Base-by-base conservation (phyloP, 108 stramenopile species). In the Cyclotella cryptica region DNA sequence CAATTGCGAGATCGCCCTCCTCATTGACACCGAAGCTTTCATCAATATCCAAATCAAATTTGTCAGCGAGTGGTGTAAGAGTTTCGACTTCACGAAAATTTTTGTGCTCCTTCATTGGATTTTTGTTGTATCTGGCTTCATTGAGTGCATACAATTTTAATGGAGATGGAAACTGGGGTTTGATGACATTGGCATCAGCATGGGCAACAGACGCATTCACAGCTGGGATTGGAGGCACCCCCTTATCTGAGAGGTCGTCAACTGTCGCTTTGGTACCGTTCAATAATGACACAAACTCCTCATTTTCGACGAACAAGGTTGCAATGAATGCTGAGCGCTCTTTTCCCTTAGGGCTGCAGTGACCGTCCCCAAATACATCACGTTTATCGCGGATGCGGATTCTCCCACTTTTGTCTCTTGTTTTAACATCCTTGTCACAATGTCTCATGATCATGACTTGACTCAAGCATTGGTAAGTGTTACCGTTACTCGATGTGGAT, bases 41-140 rank as follows among this genome's bases (percentile, higher is more conserved):
- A 75, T 81, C 69, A 11, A 81, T 55, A 27, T 35, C 61, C 59
- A 83, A 61, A 21, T 61, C 58, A 47, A 83, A 83, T 46, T 79
- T 83, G 15, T 66, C 59, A 15, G 80, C 60, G 13, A 75, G 43
- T 6, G 82, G 82, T 5, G 29, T 69, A 1, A 83, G 43, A 10
- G 82, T 79, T 54, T 83, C 78, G 28, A 79, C 63, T 43, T 83
- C 82, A 18, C 82, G 59, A 52, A 61, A 83, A 21, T 83, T 83
- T 41, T 54, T 60, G 46, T 83, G 82, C 27, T 78, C 49, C 28
- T 59, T 71, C 29, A 13, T 17, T 46, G 42, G 27, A 46, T 65
- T 28, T 14, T 46, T 41, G 27, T 59, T 66, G 62, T 78, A 51
- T 26, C 82, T 43, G 47, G 59, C 43, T 53, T 62, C 44, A 15